These are phyloP conservation scores for Phaffia australis DNA, from an alignment of 768 basidiomycete species.

Conservation along the genomic window DNA sequence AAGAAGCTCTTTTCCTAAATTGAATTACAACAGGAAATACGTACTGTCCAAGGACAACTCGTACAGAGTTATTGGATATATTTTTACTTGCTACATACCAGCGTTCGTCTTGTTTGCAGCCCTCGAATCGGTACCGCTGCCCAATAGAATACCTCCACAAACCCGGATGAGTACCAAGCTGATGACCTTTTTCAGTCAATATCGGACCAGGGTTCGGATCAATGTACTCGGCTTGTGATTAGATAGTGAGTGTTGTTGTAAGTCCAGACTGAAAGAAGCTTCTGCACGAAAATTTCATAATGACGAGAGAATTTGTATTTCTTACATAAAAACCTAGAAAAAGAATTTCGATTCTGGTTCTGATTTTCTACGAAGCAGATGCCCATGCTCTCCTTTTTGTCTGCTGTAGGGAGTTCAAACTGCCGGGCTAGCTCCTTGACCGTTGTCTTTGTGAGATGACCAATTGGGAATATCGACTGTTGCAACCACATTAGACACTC, in stretches of 20 bases:
- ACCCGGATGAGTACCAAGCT: slow-evolving; percentile 56
- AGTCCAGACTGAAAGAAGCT: neutral
- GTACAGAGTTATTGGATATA: slow-evolving; percentile 51
- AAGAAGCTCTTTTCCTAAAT: neutral
- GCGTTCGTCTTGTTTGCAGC: slow-evolving; percentile 45
- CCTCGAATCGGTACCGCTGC: slow-evolving; percentile 58
- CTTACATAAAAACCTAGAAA: slow-evolving; percentile 62
- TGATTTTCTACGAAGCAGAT: slow-evolving; percentile 88
- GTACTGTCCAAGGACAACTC: slow-evolving; percentile 64
- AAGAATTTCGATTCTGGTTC: slow-evolving; percentile 54
- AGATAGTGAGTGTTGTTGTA: neutral
- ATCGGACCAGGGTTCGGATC: slow-evolving; percentile 49
- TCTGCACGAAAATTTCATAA: neutral
- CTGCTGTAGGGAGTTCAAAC: slow-evolving; percentile 58
- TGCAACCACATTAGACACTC: slow-evolving; percentile 8
- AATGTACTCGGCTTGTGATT: slow-evolving; percentile 59
- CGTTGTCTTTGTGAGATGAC: slow-evolving; percentile 52
- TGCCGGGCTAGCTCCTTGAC: slow-evolving; percentile 61
- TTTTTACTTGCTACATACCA: slow-evolving; percentile 72
- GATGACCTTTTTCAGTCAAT: slow-evolving; percentile 49
- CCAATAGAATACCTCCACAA: slow-evolving; percentile 81
- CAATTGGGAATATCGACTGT: slow-evolving; percentile 65
- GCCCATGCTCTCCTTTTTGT: slow-evolving; percentile 78
- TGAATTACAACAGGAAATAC: slow-evolving; percentile 26
- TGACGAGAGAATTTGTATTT: slow-evolving; percentile 17